Percentiles rank a stretch among this genome's conserved stretches.
phyloP scores from a whole-genome alignment of 148 eudicot genomes.

The Rhododendron henanense region DNA sequence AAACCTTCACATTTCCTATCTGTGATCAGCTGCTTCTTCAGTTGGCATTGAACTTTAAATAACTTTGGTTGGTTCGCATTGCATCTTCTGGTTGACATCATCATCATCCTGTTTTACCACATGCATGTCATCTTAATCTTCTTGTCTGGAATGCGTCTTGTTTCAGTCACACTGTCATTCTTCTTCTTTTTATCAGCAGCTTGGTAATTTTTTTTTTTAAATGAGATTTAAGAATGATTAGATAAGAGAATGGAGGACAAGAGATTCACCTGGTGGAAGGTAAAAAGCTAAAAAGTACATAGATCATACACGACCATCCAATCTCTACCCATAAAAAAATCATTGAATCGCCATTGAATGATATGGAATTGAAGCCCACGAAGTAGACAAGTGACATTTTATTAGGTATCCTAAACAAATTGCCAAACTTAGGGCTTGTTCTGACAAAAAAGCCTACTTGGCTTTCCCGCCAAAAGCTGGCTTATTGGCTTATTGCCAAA shows the following conservation, averaged over 20 bases:
- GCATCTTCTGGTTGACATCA: neutral
- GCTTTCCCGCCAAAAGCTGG: no score
- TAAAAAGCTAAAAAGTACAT: neutral
- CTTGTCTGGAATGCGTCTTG: neutral
- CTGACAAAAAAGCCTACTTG: no score
- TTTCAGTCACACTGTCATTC: neutral
- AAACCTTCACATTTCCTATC: neutral
- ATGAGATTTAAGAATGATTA: neutral
- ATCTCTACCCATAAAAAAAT: neutral
- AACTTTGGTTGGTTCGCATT: neutral
- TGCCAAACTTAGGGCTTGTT: neutral
- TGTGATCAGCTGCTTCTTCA: neutral
- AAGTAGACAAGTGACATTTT: neutral
- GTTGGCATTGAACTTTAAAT: neutral
- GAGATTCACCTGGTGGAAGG: neutral
- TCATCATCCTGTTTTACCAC: neutral
- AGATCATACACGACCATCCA: neutral
- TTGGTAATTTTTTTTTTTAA: neutral
- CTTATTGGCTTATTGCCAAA: no score
- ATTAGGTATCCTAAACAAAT: neutral
- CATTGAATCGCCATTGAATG: neutral
- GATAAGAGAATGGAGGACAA: neutral
- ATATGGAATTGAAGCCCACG: neutral
- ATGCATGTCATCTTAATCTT: conserved; percentile 1
- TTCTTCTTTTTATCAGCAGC: neutral